Conservation (phyloP, 495 filamentous ascomycete genomes). For the Tuber brumale region DNA sequence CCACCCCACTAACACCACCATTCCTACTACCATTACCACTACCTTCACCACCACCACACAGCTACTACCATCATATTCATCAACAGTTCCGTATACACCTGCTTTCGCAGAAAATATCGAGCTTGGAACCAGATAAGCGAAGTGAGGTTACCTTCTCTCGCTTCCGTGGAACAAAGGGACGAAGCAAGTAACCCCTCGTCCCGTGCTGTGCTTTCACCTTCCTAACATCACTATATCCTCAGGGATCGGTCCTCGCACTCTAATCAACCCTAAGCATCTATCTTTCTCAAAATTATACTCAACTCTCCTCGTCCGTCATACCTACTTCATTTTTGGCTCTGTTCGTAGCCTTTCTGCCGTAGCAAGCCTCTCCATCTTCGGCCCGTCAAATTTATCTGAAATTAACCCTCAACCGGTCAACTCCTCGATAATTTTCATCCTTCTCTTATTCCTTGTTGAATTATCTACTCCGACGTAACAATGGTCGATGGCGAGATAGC, state of each 20-base stretch:
- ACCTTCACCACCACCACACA: background rate
- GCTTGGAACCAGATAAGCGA: background rate
- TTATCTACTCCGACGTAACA: conserved; percentile 13
- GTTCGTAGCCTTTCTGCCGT: background rate
- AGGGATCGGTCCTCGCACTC: background rate
- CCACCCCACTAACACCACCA: conserved; percentile 9
- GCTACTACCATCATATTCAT: background rate
- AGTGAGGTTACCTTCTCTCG: background rate
- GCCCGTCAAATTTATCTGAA: conserved; percentile 8
- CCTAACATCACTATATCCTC: background rate
- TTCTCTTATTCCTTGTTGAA: background rate
- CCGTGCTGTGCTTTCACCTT: background rate
- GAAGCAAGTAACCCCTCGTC: background rate
- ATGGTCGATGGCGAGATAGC: conserved; percentile 96
- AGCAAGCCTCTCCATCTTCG: conserved; percentile 12
- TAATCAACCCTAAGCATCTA: background rate
- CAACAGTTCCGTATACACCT: background rate
- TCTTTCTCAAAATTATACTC: background rate
- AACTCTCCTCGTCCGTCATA: background rate
- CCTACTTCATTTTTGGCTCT: background rate
- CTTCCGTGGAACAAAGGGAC: background rate
- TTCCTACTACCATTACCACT: background rate
- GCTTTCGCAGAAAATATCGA: background rate
- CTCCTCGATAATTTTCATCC: background rate
- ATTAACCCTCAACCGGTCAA: background rate